Evolutionary conservation across 2,329 filamentous ascomycete species (phyloP), one percentile per base, ranked within the genome.

Genomic region (Akanthomyces uredinophilus): DNA sequence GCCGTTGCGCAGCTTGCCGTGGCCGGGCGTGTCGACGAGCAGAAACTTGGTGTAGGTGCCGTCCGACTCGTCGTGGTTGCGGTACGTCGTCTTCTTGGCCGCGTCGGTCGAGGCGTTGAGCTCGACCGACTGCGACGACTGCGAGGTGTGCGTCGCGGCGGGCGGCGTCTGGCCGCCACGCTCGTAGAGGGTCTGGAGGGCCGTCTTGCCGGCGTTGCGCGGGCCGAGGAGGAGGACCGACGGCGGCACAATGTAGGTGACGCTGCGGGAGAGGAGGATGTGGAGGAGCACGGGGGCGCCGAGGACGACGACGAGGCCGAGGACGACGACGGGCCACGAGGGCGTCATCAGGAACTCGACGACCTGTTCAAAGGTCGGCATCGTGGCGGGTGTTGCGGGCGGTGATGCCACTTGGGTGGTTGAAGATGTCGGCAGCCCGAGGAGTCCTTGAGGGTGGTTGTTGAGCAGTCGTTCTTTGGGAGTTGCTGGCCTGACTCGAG

Each of bases 1-100:
- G 66, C 86, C 80, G 68, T 86, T 83, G 64, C 95, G 91, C 63
- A 99, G 86, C 78, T 99, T 99, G 69, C 92, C 92, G 78, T 99
- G 95, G 44, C 95, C 95, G 0, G 95, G 95, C 1, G 94, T 98
- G 77, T 99, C 95, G 71, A 91, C 78, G 39, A 98, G 79, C 46
- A 90, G 79, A 73, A 95, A 91, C 72, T 87, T 89, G 66, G 84
- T 87, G 71, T 89, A 86, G 57, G 76, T 77, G 62, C 82, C 79
- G 60, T 78, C 77, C 44, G 76, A 71, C 65, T 83, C 79, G 67
- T 86, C 83, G 73, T 85, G 83, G 70, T 87, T 80, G 62, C 78
- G 77, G 76, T 79, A 83, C 44, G 79, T 79, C n/a, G 68, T 64
- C 63, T 70, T 73, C 59, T 74, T 77, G 66, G 74, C 68, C 61